Conservation (phyloP, 768 basidiomycete species). For the Macrolepiota fuliginosa region DNA sequence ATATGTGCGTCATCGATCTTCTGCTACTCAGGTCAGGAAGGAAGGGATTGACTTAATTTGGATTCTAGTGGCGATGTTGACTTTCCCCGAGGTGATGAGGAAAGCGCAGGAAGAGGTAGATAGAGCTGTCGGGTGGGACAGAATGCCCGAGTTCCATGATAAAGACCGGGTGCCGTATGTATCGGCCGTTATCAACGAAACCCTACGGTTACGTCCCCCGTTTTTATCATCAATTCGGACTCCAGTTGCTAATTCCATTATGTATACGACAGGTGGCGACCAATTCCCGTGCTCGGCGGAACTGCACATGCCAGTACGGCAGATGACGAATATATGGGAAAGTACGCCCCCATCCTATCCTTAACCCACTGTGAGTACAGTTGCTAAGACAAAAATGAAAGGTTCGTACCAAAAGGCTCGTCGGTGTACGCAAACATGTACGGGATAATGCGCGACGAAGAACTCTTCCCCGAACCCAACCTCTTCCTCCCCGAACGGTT, state of each 20-base stretch:
- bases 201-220: conserved; percentile 3
- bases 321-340: conserved; percentile 35
- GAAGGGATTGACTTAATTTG: too few relatives aligned
- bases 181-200: conserved; percentile 19
- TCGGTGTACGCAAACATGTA: conserved; percentile 23
- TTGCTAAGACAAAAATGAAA: background rate
- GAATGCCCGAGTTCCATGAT: conserved; percentile 27
- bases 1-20: background rate
- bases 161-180: conserved; percentile 20
- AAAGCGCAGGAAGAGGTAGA: conserved; percentile 32
- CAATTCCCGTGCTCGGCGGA: conserved; percentile 27
- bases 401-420: conserved; percentile 32
- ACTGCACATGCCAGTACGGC: conserved; percentile 29
- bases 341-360: conserved; percentile 3
- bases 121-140: conserved; percentile 21
- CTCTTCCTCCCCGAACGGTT: conserved; percentile 16
- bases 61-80: conserved; percentile 27
- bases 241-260: background rate
- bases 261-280: conserved; percentile 18
- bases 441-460: conserved; percentile 22
- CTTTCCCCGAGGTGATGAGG: conserved; percentile 23
- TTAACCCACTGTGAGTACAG: background rate
- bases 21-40: background rate
- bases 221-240: background rate
- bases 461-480: conserved; percentile 21